Percentiles rank a stretch among this genome's conserved stretches.
phyloP scores from a whole-genome alignment of 257 asterid species.

The Salvia splendens region DNA sequence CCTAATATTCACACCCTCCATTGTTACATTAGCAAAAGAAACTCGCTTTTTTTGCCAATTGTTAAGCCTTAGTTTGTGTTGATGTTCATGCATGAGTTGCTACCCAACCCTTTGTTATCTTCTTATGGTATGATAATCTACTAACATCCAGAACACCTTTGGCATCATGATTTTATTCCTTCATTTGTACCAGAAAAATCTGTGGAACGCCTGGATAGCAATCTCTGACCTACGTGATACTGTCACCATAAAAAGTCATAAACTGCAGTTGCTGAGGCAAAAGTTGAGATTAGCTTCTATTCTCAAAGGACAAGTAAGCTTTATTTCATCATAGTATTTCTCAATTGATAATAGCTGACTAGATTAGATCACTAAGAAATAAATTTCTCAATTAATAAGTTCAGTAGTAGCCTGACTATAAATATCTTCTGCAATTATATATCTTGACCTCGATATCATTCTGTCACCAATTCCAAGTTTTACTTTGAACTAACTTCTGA shows the following conservation, averaged over 20 bases:
- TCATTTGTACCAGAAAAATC: slow-evolving; percentile 57
- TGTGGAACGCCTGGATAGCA: slow-evolving; percentile 97
- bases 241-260: slow-evolving; percentile 91
- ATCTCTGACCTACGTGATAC: slow-evolving; percentile 88
- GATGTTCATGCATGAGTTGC: slow-evolving; percentile 4
- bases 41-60: not conserved
- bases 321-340: slow-evolving; percentile 21
- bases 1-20: not conserved
- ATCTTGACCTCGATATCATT: not conserved
- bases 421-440: not conserved
- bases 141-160: not conserved
- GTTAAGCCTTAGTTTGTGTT: not conserved
- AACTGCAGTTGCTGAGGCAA: slow-evolving; percentile 88
- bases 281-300: slow-evolving; percentile 91
- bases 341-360: slow-evolving; percentile 4
- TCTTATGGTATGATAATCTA: not conserved
- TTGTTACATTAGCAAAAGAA: not conserved
- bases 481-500: not conserved
- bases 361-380: not conserved
- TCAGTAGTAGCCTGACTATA: too few species aligned
- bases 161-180: slow-evolving; percentile 11
- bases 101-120: not conserved
- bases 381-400: too few species aligned
- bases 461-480: not conserved
- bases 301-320: slow-evolving; percentile 85